phyloP scores from a whole-genome alignment of 768 basidiomycete species.

The Xanthoconium stramineum region DNA sequence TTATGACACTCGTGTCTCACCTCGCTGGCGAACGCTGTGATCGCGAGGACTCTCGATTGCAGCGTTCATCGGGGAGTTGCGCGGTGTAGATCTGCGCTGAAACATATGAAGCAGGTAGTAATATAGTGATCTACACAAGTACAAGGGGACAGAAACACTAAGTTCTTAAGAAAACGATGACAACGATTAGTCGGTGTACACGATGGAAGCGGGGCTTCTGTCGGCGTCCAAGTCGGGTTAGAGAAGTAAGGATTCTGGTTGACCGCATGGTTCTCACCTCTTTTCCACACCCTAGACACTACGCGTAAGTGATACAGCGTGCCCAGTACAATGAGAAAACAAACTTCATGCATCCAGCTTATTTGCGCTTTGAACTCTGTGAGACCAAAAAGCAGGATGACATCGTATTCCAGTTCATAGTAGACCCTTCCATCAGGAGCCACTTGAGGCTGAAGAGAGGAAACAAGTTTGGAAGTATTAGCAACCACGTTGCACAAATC shows the following conservation, averaged over 20 bases:
- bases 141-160: neutral
- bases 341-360: conserved; percentile 36
- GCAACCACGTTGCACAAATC: conserved; percentile 11
- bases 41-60: neutral
- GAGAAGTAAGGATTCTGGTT: neutral
- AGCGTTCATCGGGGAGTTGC: neutral
- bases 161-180: neutral
- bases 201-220: conserved; percentile 20
- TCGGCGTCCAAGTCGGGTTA: neutral
- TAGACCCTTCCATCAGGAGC: neutral
- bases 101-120: neutral
- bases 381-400: conserved; percentile 40
- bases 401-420: conserved; percentile 25
- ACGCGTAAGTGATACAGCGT: neutral
- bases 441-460: neutral
- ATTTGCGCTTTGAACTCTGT: conserved; percentile 46
- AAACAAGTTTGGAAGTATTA: conserved; percentile 6
- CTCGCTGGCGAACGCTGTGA: too few relatives aligned
- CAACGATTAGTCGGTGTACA: conserved; percentile 12
- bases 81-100: neutral
- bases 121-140: neutral
- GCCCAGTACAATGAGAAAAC: neutral
- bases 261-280: conserved; percentile 4
- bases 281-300: conserved; percentile 15
- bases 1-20: neutral